These are phyloP conservation scores for Pueraria montana DNA, from an alignment of 306 rosid species.

Conservation along the genomic window DNA sequence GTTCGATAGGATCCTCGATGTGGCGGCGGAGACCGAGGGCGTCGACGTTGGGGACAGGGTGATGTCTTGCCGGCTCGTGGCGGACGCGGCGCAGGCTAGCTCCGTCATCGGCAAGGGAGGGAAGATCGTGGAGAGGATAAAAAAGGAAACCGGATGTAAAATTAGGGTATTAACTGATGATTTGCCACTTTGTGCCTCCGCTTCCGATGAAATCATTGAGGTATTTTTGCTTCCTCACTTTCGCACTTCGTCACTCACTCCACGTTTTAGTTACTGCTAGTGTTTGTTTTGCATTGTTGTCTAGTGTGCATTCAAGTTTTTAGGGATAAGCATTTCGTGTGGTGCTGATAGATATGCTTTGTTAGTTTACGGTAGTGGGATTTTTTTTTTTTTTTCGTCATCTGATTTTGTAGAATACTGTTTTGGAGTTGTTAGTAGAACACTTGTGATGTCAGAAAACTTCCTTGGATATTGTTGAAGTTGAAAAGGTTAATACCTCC, in stretches of 20 bases:
- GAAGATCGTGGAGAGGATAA: constrained; percentile 89
- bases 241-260: background rate
- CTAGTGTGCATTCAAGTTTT: background rate
- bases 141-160: constrained; percentile 79
- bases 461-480: background rate
- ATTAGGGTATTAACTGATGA: constrained; percentile 78
- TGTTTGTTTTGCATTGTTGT: background rate
- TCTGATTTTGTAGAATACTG: constrained; percentile 25
- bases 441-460: constrained; percentile 11
- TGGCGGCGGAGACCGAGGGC: constrained; percentile 88
- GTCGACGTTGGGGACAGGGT: constrained; percentile 62
- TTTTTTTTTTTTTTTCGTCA: background rate
- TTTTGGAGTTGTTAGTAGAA: background rate
- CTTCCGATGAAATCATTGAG: constrained; percentile 88
- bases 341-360: constrained; percentile 9
- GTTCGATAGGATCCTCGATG: constrained; percentile 90
- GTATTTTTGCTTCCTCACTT: constrained; percentile 52
- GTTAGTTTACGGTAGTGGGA: background rate
- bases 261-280: background rate
- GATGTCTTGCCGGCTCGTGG: constrained; percentile 84
- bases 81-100: constrained; percentile 72
- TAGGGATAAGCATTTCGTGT: background rate
- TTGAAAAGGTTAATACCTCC: background rate
- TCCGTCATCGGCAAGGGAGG: constrained; percentile 96
- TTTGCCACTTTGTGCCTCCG: constrained; percentile 69